Conservation (phyloP, 1,284 basidiomycete genomes). For the Stereum hirsutum region DNA sequence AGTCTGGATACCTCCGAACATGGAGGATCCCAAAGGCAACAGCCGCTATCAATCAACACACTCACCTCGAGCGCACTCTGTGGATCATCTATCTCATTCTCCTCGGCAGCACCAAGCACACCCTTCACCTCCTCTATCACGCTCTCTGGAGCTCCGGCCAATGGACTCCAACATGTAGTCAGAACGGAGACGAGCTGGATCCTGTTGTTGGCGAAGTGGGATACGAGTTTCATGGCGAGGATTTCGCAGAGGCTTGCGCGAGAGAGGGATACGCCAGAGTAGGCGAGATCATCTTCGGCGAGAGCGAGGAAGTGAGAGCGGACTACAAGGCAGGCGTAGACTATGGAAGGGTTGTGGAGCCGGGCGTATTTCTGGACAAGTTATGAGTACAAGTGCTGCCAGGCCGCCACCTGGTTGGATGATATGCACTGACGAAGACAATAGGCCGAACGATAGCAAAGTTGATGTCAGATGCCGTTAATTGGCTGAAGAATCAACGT, state of each 20-base stretch:
- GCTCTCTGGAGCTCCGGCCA: slow-evolving; percentile 66
- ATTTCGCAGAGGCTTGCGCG: slow-evolving; percentile 78
- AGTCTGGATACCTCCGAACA: no score
- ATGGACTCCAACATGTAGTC: slow-evolving; percentile 72
- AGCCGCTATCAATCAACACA: slow-evolving; percentile 9
- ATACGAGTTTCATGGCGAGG: slow-evolving; percentile 78
- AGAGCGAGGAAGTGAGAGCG: slow-evolving; percentile 44
- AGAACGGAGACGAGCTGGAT: slow-evolving; percentile 69
- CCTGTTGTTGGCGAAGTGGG: slow-evolving; percentile 61
- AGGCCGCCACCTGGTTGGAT: no score
- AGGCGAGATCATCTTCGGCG: slow-evolving; percentile 61
- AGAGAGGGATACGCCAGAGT: slow-evolving; percentile 60
- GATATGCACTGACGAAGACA: no score
- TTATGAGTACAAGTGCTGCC: no score
- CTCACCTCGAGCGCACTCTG: slow-evolving; percentile 76
- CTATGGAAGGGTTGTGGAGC: slow-evolving; percentile 61
- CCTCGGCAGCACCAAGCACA: slow-evolving; percentile 38
- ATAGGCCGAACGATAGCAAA: slow-evolving; percentile 77
- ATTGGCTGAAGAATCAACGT: slow-evolving; percentile 9
- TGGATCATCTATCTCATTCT: slow-evolving; percentile 47
- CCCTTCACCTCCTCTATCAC: slow-evolving; percentile 56
- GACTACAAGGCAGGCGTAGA: slow-evolving; percentile 68
- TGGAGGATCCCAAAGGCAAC: no score
- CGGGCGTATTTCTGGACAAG: slow-evolving; percentile 73
- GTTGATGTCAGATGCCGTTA: slow-evolving; percentile 78